A percentile compares a stretch with the other conserved stretches of the same genome.
phyloP scores from a whole-genome alignment of 495 filamentous ascomycete genomes.

The Tuber magnatum region DNA sequence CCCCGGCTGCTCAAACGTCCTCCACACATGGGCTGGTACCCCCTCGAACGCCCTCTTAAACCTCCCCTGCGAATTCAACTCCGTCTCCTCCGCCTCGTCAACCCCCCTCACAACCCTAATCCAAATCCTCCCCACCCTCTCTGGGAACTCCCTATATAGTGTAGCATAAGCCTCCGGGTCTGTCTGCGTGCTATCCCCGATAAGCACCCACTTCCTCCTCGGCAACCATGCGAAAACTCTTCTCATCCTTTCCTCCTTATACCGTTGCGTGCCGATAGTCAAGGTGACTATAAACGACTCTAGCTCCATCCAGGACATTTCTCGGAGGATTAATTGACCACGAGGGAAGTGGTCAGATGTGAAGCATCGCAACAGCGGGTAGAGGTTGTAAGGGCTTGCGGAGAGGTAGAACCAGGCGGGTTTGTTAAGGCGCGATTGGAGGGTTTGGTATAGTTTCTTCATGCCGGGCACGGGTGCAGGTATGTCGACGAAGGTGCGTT shows the following conservation, averaged over 20 bases:
- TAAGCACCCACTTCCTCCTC: constrained; percentile 65
- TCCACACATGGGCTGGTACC: constrained; percentile 64
- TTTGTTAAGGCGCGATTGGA: constrained; percentile 48
- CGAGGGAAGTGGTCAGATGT: constrained; percentile 60
- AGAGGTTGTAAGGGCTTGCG: constrained; percentile 90
- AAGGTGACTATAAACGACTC: constrained; percentile 69
- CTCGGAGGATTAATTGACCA: constrained; percentile 76
- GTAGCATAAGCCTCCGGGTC: constrained; percentile 88
- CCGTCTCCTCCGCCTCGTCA: constrained; percentile 56
- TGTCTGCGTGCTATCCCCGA: constrained; percentile 85
- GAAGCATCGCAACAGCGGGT: constrained; percentile 75
- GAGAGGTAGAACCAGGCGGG: constrained; percentile 90
- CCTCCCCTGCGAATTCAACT: constrained; percentile 63
- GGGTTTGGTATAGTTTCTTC: constrained; percentile 73
- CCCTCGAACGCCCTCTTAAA: constrained; percentile 79
- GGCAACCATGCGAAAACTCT: constrained; percentile 73
- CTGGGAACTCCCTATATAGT: constrained; percentile 56
- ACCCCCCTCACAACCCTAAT: constrained; percentile 79
- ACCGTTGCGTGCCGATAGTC: constrained; percentile 73
- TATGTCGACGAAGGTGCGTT: constrained; percentile 71
- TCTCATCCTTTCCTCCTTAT: constrained; percentile 74
- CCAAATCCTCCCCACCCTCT: constrained; percentile 71
- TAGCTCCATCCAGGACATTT: constrained; percentile 80
- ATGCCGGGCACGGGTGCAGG: constrained; percentile 67
- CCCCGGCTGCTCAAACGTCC: constrained; percentile 65